These are phyloP conservation scores for barrel medic (Medicago truncatula) DNA, from an alignment of 306 rosid genomes.

Conservation along the genomic window DNA sequence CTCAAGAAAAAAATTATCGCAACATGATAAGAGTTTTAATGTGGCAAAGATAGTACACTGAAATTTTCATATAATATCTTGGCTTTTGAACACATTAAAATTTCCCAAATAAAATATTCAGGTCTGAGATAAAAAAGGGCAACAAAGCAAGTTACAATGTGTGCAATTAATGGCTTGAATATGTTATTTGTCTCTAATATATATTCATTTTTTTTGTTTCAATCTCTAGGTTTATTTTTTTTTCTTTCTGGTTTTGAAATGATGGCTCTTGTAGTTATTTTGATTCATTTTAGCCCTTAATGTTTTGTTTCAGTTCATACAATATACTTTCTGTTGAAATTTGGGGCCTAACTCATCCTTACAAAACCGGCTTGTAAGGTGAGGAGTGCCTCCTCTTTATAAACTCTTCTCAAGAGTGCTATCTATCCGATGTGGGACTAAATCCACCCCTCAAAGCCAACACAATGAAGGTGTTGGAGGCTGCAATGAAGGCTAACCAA, in stretches of 20 bases:
- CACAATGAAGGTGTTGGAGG: too few relatives aligned
- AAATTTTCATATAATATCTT: conserved; percentile 4
- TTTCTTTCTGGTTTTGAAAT: not conserved
- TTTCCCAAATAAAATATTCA: conserved; percentile 19
- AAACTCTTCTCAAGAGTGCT: too few relatives aligned
- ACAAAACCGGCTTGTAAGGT: too few relatives aligned
- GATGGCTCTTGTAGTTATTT: not conserved
- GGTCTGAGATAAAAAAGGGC: conserved; percentile 9
- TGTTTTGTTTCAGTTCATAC: not conserved
- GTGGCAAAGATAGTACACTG: not conserved
- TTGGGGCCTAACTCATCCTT: too few relatives aligned
- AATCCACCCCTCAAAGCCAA: too few relatives aligned
- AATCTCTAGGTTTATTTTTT: not conserved
- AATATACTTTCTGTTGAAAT: too few relatives aligned
- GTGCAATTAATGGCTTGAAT: not conserved
- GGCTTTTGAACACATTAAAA: conserved; percentile 10
- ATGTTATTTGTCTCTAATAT: not conserved
- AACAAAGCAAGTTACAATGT: conserved; percentile 2
- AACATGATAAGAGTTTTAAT: not conserved
- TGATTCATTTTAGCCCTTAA: not conserved
- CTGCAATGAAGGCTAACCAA: too few relatives aligned
- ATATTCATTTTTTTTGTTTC: not conserved
- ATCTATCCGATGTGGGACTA: too few relatives aligned
- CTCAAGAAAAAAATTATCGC: not conserved
- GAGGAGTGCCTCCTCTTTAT: too few relatives aligned